A percentile compares a stretch with the other conserved stretches of the same genome.
Evolutionary conservation across 768 basidiomycete genomes (phyloP).

Genomic region (Paxillus involutus): DNA sequence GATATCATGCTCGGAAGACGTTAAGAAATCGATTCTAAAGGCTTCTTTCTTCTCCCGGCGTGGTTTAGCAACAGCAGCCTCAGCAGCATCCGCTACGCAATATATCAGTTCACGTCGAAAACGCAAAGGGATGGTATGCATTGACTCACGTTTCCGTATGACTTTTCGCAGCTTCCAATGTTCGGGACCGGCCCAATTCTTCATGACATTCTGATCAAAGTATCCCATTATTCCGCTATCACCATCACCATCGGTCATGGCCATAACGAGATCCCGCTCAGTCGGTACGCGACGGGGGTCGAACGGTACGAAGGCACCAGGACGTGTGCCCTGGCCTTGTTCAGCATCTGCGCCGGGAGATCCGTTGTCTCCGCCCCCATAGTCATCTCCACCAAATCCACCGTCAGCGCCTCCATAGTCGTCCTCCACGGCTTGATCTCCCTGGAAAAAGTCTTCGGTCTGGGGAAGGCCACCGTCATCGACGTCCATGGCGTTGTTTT

Average conservation of each 20-base stretch:
- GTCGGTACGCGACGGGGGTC: slow-evolving; percentile 80
- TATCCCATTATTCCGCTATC: slow-evolving; percentile 72
- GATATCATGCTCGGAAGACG: slow-evolving; percentile 55
- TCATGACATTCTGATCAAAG: slow-evolving; percentile 82
- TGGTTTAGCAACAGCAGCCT: slow-evolving; percentile 49
- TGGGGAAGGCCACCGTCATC: slow-evolving; percentile 39
- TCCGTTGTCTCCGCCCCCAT: slow-evolving; percentile 37
- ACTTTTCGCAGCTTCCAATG: slow-evolving; percentile 94
- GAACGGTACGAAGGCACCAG: slow-evolving; percentile 69
- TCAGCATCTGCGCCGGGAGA: slow-evolving; percentile 46
- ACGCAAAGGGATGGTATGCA: neutral
- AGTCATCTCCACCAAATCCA: slow-evolving; percentile 44
- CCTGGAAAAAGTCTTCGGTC: slow-evolving; percentile 68
- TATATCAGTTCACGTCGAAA: neutral
- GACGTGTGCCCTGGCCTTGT: slow-evolving; percentile 35
- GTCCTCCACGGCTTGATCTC: slow-evolving; percentile 55
- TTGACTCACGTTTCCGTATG: slow-evolving; percentile 68
- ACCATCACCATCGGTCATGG: slow-evolving; percentile 71
- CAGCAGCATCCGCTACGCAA: slow-evolving; percentile 47
- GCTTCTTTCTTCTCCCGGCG: slow-evolving; percentile 77
- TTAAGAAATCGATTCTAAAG: slow-evolving; percentile 79
- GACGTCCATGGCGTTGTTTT: slow-evolving; percentile 35
- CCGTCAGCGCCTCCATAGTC: slow-evolving; percentile 41
- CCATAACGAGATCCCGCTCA: slow-evolving; percentile 81
- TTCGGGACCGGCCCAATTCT: slow-evolving; percentile 98